Conservation (phyloP, 164 flowering plant genomes). For the Dillenia turbinata region DNA sequence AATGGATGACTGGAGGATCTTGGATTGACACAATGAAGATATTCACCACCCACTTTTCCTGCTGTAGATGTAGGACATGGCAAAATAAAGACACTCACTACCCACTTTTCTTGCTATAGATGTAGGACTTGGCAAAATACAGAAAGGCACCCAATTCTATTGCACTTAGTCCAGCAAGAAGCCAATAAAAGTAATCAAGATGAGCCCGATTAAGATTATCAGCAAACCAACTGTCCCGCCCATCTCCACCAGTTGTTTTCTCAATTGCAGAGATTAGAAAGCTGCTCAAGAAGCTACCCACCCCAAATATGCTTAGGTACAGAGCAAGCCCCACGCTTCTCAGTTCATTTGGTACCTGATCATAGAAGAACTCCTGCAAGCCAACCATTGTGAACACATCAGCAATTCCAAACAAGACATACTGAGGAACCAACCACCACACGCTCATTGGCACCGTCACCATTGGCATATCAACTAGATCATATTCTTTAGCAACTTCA, state of each 20-base stretch:
- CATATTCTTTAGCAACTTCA: constrained; percentile 11
- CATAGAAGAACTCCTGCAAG: constrained; percentile 24
- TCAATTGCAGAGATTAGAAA: constrained; percentile 18
- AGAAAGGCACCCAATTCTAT: constrained; percentile 2
- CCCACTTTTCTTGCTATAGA: constrained; percentile 11
- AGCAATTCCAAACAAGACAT: constrained; percentile 14
- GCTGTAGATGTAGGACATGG: constrained; percentile 16
- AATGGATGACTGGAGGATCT: too few relatives aligned
- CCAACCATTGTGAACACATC: constrained; percentile 22
- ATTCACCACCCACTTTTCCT: not conserved
- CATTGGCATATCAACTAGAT: constrained; percentile 13
- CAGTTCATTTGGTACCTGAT: constrained; percentile 18
- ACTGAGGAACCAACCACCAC: constrained; percentile 24
- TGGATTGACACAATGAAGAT: constrained; percentile 7
- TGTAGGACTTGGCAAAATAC: constrained; percentile 15
- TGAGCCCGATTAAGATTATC: constrained; percentile 19
- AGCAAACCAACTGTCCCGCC: constrained; percentile 20
- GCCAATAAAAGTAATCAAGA: constrained; percentile 24
- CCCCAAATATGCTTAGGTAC: constrained; percentile 19
- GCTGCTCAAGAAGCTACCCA: constrained; percentile 21
- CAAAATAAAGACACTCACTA: constrained; percentile 5
- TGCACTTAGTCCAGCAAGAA: constrained; percentile 17
- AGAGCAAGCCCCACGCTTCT: constrained; percentile 20
- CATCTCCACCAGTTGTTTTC: constrained; percentile 5
- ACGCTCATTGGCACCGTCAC: constrained; percentile 22